These are phyloP conservation scores for Neonectria neomacrospora DNA, from an alignment of 2,329 filamentous ascomycete genomes.

Conservation along the genomic window DNA sequence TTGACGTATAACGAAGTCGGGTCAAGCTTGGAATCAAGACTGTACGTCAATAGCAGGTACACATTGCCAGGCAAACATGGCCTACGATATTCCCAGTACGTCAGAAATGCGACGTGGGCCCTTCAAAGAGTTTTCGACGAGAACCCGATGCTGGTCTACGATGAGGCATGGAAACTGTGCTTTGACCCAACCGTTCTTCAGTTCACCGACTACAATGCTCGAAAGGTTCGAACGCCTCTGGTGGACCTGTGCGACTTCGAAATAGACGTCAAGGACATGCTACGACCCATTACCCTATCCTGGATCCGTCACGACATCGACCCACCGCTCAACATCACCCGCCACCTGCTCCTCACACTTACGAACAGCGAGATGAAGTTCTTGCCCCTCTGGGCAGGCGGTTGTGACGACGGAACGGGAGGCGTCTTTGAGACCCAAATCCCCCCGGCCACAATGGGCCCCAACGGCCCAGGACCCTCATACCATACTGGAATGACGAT, in stretches of 20 bases:
- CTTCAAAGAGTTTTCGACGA: slow-evolving; percentile 27
- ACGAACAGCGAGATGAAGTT: slow-evolving; percentile 68
- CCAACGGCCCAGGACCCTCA: slow-evolving; percentile 58
- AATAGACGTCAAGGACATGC: slow-evolving; percentile 31
- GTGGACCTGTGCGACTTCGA: slow-evolving; percentile 39
- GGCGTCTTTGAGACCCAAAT: slow-evolving; percentile 58
- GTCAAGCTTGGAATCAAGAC: slow-evolving; percentile 23
- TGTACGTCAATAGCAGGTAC: slow-evolving; percentile 18
- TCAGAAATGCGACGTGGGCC: slow-evolving; percentile 13
- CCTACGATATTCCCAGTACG: slow-evolving; percentile 11
- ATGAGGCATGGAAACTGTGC: slow-evolving; percentile 23
- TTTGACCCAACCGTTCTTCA: not conserved
- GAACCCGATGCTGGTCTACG: slow-evolving; percentile 1
- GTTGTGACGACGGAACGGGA: slow-evolving; percentile 61
- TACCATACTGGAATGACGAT: slow-evolving; percentile 59
- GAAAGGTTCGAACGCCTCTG: slow-evolving; percentile 26
- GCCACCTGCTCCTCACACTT: slow-evolving; percentile 64
- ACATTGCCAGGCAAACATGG: slow-evolving; percentile 2
- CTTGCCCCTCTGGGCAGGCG: slow-evolving; percentile 74
- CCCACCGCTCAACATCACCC: slow-evolving; percentile 50
- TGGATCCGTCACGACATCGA: slow-evolving; percentile 48
- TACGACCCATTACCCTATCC: slow-evolving; percentile 36
- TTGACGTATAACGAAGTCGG: slow-evolving; percentile 50
- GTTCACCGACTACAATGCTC: not conserved
- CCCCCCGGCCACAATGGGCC: slow-evolving; percentile 57